phyloP scores from a whole-genome alignment of 2,329 filamentous ascomycete genomes.

The Fusarium lyarnte region DNA sequence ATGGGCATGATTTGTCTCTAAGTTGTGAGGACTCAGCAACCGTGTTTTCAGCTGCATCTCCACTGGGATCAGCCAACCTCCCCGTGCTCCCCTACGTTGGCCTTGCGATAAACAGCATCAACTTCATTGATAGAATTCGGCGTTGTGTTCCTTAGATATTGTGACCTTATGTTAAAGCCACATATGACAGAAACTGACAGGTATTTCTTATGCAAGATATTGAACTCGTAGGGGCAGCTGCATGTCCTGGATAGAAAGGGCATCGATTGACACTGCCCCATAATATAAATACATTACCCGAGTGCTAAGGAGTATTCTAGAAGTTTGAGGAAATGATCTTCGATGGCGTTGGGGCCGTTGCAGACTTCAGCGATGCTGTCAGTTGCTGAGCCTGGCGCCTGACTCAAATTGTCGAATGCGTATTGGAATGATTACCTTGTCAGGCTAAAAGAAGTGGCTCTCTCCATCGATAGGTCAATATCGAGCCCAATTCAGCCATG shows the following conservation, averaged over 20 bases:
- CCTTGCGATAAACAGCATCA: neutral
- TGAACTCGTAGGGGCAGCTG: neutral
- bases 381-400: neutral
- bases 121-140: neutral
- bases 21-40: neutral
- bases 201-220: neutral
- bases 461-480: neutral
- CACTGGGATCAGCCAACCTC: neutral
- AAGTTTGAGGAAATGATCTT: neutral
- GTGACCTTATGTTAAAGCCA: neutral
- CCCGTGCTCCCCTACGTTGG: neutral
- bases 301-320: too few relatives aligned
- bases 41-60: neutral
- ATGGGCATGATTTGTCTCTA: neutral
- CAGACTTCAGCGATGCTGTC: neutral
- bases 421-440: neutral
- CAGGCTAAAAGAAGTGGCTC: neutral
- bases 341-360: neutral
- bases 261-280: neutral
- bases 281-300: neutral
- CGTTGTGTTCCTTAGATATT: neutral
- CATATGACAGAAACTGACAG: neutral
- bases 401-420: neutral
- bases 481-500: neutral
- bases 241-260: neutral